Evolutionary conservation across 805 yeast genomes (phyloP).

Genomic region (Sugiyamaella marilandica): DNA sequence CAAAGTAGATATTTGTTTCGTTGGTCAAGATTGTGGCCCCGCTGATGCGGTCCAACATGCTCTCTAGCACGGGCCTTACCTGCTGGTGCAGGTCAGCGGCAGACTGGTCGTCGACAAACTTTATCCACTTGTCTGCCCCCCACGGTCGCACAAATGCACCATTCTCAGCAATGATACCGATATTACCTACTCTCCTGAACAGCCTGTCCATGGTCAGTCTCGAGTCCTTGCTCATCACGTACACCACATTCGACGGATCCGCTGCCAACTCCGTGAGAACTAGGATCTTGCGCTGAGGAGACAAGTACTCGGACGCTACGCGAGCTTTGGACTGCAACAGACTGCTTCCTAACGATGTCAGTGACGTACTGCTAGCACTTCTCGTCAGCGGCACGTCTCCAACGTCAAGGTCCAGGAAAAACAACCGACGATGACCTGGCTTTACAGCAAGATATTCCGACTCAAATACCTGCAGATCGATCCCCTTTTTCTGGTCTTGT

Average conservation of each 20-base stretch:
- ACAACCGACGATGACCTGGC: constrained; percentile 38
- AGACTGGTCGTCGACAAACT: constrained; percentile 42
- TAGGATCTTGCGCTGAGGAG: constrained; percentile 53
- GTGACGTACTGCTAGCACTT: not conserved
- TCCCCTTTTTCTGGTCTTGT: constrained; percentile 29
- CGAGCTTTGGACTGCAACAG: not conserved
- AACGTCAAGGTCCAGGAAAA: constrained; percentile 50
- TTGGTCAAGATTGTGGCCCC: constrained; percentile 68
- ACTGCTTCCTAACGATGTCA: not conserved
- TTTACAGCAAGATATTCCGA: constrained; percentile 28
- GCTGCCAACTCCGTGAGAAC: constrained; percentile 55
- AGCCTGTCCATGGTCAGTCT: constrained; percentile 60
- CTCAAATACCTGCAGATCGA: constrained; percentile 35
- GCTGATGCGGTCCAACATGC: constrained; percentile 72
- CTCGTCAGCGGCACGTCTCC: constrained; percentile 8
- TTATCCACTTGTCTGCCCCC: constrained; percentile 49
- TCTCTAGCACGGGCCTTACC: constrained; percentile 49
- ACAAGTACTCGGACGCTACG: constrained; percentile 37
- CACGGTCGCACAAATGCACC: constrained; percentile 65
- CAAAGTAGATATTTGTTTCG: constrained; percentile 72
- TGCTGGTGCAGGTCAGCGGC: constrained; percentile 51
- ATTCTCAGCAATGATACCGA: constrained; percentile 86
- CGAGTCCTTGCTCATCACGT: constrained; percentile 62
- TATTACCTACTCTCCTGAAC: constrained; percentile 58
- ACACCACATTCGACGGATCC: constrained; percentile 62